Evolutionary conservation across 345 rosid genomes (phyloP), one percentile per base, ranked within the genome.

Genomic region (Salix koriyanagi): DNA sequence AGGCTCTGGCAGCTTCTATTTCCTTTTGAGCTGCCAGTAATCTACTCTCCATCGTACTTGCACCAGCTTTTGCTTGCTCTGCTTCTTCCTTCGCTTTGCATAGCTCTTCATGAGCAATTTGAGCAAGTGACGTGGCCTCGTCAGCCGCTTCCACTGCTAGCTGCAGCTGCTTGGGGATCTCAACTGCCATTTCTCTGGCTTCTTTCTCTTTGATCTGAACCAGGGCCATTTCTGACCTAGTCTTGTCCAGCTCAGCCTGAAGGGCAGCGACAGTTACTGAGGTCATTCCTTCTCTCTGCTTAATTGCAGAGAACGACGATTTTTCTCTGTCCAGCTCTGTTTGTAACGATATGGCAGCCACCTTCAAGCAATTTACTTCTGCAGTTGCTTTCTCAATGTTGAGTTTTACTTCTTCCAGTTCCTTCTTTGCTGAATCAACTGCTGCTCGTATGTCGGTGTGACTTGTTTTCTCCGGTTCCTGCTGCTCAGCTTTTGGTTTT

Each of bases 261-360:
- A 92, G 80, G 73, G 97, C 89, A 79, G 92, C 86, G 76, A 91
- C 95, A 37, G 95, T 89, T 32, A 89, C 79, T 5, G 92, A 87
- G 16, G 97, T 96, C 92, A 90, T 87, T 76, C 94, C 97, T 89
- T 95, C 97, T 85, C 93, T 86, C 83, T 90, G 90, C 81, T 80
- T 89, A n/a, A 89, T 82, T 26, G 85, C 67, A 23, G 86, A 88
- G 82, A 95, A 88, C 32, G 88, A 83, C 5, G 84, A 56, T 79
- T 85, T 91, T 80, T 93, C 94, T 37, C 77, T 86, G 61, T 93
- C 97, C 69, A 90, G 86, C 80, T 93, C 97, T 2, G 86, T 58
- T 78, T 86, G 84, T 75, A 95, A 81, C 23, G 99, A 86, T 21
- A 78, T 75, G 37, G 89, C 86, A 25, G 99, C 91, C 46, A 88